These are phyloP conservation scores for Pythium guiyangense DNA, from an alignment of 352 stramenopile genomes.

Conservation along the genomic window DNA sequence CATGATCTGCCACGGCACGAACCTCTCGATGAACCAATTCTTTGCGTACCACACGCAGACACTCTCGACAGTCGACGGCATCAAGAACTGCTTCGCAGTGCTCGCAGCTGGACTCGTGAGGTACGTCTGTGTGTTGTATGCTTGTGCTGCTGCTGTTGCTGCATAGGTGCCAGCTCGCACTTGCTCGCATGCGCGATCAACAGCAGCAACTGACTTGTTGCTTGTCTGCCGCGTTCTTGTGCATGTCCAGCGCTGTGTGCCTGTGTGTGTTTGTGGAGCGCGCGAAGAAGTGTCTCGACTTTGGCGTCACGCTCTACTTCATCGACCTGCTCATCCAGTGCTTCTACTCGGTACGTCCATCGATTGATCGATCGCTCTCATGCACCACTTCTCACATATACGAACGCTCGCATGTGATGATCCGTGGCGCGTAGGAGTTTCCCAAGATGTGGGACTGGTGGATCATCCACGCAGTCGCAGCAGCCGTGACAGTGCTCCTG, in stretches of 20 bases:
- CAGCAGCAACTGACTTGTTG: too few species aligned
- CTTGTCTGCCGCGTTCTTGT: not conserved
- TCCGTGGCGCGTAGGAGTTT: conserved; percentile 46
- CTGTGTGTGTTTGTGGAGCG: conserved; percentile 83
- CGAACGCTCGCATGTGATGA: too few species aligned
- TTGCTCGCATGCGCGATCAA: too few species aligned
- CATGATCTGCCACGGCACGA: conserved; percentile 63
- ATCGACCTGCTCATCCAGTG: conserved; percentile 79
- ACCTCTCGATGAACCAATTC: conserved; percentile 75
- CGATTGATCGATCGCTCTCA: not conserved
- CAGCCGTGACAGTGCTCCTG: conserved; percentile 73
- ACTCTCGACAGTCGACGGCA: conserved; percentile 64
- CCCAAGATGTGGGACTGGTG: conserved; percentile 87
- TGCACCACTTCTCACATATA: too few species aligned
- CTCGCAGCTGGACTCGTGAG: conserved; percentile 49
- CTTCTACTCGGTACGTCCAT: conserved; percentile 71
- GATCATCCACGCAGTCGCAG: conserved; percentile 66
- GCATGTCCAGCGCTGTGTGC: conserved; percentile 43
- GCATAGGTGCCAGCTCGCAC: too few species aligned
- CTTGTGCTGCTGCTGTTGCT: not conserved
- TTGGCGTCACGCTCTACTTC: conserved; percentile 88
- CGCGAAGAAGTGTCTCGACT: conserved; percentile 90
- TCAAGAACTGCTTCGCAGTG: conserved; percentile 80
- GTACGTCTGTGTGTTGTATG: conserved; percentile 9
- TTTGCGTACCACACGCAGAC: conserved; percentile 83